Evolutionary conservation across 1,139 yeast genomes (phyloP).

Genomic region (Diutina siamensis): DNA sequence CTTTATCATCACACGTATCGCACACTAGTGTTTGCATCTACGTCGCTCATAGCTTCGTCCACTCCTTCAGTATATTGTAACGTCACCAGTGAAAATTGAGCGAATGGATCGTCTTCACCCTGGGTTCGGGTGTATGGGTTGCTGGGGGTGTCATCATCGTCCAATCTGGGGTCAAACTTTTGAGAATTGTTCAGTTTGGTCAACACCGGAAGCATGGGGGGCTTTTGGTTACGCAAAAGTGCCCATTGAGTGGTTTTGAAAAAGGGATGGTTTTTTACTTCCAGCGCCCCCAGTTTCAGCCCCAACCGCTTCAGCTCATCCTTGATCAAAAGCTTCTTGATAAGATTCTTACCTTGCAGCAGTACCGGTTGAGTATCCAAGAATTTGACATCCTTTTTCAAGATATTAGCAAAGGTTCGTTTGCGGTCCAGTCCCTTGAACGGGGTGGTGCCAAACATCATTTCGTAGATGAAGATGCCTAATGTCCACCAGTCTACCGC

Average conservation of each 20-base stretch:
- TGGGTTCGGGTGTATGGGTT: background rate
- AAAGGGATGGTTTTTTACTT: slow-evolving; percentile 79
- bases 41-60: slow-evolving; percentile 15
- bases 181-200: slow-evolving; percentile 25
- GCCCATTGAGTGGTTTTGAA: slow-evolving; percentile 96
- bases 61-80: slow-evolving; percentile 59
- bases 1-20: background rate
- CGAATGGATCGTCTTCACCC: slow-evolving; percentile 59
- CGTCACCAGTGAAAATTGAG: slow-evolving; percentile 79
- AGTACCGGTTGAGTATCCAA: slow-evolving; percentile 47
- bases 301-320: slow-evolving; percentile 86
- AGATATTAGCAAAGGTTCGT: slow-evolving; percentile 76
- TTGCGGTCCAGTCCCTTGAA: slow-evolving; percentile 86
- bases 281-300: slow-evolving; percentile 88
- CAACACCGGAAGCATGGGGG: slow-evolving; percentile 88
- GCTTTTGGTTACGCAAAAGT: slow-evolving; percentile 75
- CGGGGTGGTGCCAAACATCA: slow-evolving; percentile 93
- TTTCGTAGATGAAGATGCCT: slow-evolving; percentile 83
- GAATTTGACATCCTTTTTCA: slow-evolving; percentile 75
- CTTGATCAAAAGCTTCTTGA: slow-evolving; percentile 71
- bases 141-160: background rate
- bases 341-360: slow-evolving; percentile 65
- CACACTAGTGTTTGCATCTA: background rate
- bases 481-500: slow-evolving; percentile 99
- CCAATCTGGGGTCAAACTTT: background rate